phyloP scores from a whole-genome alignment of 164 flowering plant species.

The Pachysandra terminalis region DNA sequence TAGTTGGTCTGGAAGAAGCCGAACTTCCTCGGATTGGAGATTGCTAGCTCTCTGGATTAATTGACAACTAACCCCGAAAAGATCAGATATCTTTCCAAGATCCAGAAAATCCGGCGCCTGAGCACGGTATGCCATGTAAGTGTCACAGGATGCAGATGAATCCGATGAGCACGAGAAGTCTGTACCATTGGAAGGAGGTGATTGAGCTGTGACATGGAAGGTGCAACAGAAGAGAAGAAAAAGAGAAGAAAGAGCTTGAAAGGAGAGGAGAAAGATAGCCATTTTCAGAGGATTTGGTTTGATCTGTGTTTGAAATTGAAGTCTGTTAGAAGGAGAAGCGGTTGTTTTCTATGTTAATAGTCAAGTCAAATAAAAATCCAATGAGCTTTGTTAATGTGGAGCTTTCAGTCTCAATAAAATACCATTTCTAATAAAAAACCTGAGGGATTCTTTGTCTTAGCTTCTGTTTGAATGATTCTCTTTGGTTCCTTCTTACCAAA shows the following conservation, averaged over 20 bases:
- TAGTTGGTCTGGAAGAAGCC: constrained; percentile 41
- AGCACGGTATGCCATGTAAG: constrained; percentile 48
- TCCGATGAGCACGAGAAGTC: constrained; percentile 40
- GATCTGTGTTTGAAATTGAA: constrained; percentile 1
- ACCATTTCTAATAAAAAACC: background rate
- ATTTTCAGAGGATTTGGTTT: constrained; percentile 20
- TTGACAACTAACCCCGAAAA: constrained; percentile 43
- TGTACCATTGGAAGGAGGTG: constrained; percentile 21
- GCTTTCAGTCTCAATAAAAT: constrained; percentile 18
- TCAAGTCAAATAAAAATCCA: background rate
- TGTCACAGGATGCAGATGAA: constrained; percentile 31
- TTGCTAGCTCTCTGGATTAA: constrained; percentile 39
- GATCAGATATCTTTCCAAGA: constrained; percentile 40
- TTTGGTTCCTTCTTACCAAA: constrained; percentile 4
- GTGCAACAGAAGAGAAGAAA: constrained; percentile 13
- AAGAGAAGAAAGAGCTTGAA: constrained; percentile 10
- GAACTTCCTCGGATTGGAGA: constrained; percentile 33
- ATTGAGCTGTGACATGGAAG: constrained; percentile 22
- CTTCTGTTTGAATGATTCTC: constrained; percentile 13
- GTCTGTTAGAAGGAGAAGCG: constrained; percentile 1
- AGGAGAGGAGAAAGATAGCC: constrained; percentile 18
- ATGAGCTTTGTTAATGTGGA: constrained; percentile 16
- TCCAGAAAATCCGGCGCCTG: constrained; percentile 33
- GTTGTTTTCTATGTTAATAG: background rate
- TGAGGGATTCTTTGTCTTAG: constrained; percentile 9